These are phyloP conservation scores for Penicillium sp. DNA, from an alignment of 2,329 filamentous ascomycete genomes.

Conservation along the genomic window DNA sequence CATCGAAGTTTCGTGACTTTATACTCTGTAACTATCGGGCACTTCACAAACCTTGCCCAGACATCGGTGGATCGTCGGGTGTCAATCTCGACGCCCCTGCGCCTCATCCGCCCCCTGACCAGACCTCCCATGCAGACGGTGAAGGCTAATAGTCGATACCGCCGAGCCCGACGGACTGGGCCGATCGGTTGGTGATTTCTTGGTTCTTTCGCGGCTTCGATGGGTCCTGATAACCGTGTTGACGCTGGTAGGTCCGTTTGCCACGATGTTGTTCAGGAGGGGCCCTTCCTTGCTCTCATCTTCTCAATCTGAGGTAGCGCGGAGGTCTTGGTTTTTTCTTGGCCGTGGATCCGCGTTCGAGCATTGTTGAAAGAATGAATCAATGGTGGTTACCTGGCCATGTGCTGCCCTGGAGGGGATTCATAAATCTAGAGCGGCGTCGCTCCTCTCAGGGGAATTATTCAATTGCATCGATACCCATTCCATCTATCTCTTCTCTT, in stretches of 20 bases:
- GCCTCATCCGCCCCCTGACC: conserved; percentile 17
- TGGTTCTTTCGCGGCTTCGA: conserved; percentile 8
- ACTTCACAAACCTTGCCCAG: conserved; percentile 13
- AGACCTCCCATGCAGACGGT: neutral
- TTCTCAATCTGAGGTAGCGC: conserved; percentile 2
- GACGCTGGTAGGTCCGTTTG: conserved; percentile 23
- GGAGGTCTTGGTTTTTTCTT: conserved; percentile 25
- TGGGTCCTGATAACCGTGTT: conserved; percentile 19
- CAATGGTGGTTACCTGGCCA: conserved; percentile 11
- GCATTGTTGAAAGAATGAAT: conserved; percentile 9
- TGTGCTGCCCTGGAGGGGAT: conserved; percentile 4
- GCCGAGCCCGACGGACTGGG: conserved; percentile 17
- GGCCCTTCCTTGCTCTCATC: neutral
- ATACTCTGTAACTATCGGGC: neutral
- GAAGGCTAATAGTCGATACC: conserved; percentile 5
- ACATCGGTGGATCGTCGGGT: conserved; percentile 15
- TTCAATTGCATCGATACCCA: conserved; percentile 2
- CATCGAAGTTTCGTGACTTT: conserved; percentile 21
- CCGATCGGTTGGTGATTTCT: conserved; percentile 19
- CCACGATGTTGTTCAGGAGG: conserved; percentile 6
- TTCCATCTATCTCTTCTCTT: conserved; percentile 9
- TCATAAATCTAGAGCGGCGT: neutral
- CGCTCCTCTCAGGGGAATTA: neutral
- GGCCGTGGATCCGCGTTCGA: conserved; percentile 15
- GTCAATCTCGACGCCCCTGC: neutral